Percentiles rank a stretch among this genome's conserved stretches.
Evolutionary conservation across 2,329 filamentous ascomycete species (phyloP).

Genomic region (Cryphonectria parasitica): DNA sequence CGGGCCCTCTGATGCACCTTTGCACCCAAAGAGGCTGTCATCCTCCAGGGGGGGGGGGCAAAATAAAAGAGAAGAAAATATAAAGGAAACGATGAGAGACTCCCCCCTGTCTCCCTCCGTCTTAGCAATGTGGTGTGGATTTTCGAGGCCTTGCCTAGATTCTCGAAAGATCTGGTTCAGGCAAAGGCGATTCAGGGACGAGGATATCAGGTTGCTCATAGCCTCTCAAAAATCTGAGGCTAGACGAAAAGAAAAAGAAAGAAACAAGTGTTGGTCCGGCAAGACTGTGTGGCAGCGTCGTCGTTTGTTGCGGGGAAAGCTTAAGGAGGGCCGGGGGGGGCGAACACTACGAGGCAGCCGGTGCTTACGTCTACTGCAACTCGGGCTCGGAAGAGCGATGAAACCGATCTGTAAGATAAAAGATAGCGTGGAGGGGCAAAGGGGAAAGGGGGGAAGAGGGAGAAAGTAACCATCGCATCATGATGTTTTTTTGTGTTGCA

Average conservation of each 20-base stretch:
- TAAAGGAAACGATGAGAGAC: too few species aligned
- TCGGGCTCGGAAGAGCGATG: not conserved
- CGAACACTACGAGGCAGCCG: not conserved
- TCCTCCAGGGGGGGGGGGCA: too few species aligned
- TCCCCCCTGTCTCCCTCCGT: too few species aligned
- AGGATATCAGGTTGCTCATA: not conserved
- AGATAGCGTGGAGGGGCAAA: too few species aligned
- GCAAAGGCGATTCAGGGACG: not conserved
- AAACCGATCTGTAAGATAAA: not conserved
- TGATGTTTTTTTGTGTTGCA: not conserved
- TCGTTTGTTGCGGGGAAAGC: not conserved
- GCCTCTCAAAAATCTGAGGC: not conserved
- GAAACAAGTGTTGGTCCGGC: not conserved
- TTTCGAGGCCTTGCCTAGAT: not conserved
- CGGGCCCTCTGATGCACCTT: not conserved
- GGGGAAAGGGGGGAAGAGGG: too few species aligned
- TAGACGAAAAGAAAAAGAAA: not conserved
- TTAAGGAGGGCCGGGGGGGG: not conserved
- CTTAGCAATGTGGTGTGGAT: not conserved
- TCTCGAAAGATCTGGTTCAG: not conserved
- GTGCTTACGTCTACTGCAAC: not conserved
- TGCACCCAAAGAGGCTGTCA: not conserved
- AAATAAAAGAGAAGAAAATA: too few species aligned
- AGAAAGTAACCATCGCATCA: not conserved
- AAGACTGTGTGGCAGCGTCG: not conserved